Conservation (phyloP, 805 yeast species). For the Cyberlindnera nakhonratchasimensis region DNA sequence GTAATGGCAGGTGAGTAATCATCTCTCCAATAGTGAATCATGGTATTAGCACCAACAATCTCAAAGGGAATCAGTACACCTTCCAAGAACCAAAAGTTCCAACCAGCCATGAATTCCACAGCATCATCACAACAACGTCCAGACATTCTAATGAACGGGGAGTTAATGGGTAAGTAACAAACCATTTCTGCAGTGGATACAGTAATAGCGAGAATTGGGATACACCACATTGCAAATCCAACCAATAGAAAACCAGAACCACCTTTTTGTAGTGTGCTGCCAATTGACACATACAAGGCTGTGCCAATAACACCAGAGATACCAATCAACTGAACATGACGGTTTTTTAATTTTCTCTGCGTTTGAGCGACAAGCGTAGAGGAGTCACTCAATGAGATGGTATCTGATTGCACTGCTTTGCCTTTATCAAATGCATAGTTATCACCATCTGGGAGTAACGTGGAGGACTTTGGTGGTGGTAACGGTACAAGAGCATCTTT, state of each 20-base stretch:
- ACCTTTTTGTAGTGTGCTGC: constrained; percentile 56
- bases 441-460: constrained; percentile 1
- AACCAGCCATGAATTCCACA: constrained; percentile 69
- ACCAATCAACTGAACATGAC: constrained; percentile 77
- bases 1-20: constrained; percentile 73
- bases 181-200: constrained; percentile 77
- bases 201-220: constrained; percentile 65
- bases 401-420: constrained; percentile 7
- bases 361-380: constrained; percentile 30
- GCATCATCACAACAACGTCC: constrained; percentile 77
- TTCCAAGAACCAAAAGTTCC: constrained; percentile 75
- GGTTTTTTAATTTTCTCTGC: constrained; percentile 49
- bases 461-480: constrained; percentile 14
- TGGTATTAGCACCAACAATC: constrained; percentile 73
- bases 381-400: constrained; percentile 21
- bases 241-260: constrained; percentile 70
- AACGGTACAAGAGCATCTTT: constrained; percentile 16
- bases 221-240: constrained; percentile 64
- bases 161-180: constrained; percentile 67
- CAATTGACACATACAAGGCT: constrained; percentile 72
- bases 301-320: constrained; percentile 85
- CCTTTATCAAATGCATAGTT: background rate
- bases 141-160: constrained; percentile 73
- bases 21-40: constrained; percentile 77
- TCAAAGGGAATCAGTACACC: constrained; percentile 81